A percentile compares a stretch with the other conserved stretches of the same genome.
phyloP scores from a whole-genome alignment of 768 basidiomycete species.

The Boletus coccyginus region DNA sequence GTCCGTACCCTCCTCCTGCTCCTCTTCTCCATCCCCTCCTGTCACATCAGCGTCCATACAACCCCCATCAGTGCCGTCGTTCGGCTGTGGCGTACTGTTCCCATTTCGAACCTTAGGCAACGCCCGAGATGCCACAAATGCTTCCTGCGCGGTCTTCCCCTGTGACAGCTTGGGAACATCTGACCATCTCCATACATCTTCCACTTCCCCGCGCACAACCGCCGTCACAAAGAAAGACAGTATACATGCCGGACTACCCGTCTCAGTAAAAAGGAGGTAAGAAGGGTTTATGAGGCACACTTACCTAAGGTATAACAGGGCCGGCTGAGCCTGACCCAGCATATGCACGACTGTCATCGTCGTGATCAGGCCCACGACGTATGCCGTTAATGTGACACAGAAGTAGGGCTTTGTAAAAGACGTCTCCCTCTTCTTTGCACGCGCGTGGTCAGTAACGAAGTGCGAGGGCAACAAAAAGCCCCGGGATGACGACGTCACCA shows the following conservation, averaged over 20 bases:
- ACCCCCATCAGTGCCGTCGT: slow-evolving; percentile 14
- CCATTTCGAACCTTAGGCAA: slow-evolving; percentile 18
- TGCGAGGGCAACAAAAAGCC: slow-evolving; percentile 75
- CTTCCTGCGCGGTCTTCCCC: slow-evolving; percentile 15
- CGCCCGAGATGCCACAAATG: slow-evolving; percentile 4
- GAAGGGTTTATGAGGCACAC: slow-evolving; percentile 16
- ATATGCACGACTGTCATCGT: slow-evolving; percentile 88
- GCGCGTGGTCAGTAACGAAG: slow-evolving; percentile 80
- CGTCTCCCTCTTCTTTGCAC: slow-evolving; percentile 32
- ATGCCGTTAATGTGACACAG: slow-evolving; percentile 61
- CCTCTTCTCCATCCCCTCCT: slow-evolving; percentile 14
- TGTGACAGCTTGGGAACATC: slow-evolving; percentile 45
- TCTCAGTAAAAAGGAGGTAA: not conserved
- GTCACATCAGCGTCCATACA: slow-evolving; percentile 3
- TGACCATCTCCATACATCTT: slow-evolving; percentile 67
- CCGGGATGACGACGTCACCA: slow-evolving; percentile 76
- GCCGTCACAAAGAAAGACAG: slow-evolving; percentile 63
- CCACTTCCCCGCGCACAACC: slow-evolving; percentile 63
- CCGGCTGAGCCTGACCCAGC: slow-evolving; percentile 79
- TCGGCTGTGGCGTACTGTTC: slow-evolving; percentile 13
- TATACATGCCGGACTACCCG: slow-evolving; percentile 69
- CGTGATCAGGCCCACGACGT: slow-evolving; percentile 64
- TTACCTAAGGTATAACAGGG: slow-evolving; percentile 87
- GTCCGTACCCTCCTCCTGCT: not conserved
- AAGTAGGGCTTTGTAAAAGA: slow-evolving; percentile 75